Evolutionary conservation across 139 green algal genomes (phyloP).

Genomic region (Dunaliella primolecta): DNA sequence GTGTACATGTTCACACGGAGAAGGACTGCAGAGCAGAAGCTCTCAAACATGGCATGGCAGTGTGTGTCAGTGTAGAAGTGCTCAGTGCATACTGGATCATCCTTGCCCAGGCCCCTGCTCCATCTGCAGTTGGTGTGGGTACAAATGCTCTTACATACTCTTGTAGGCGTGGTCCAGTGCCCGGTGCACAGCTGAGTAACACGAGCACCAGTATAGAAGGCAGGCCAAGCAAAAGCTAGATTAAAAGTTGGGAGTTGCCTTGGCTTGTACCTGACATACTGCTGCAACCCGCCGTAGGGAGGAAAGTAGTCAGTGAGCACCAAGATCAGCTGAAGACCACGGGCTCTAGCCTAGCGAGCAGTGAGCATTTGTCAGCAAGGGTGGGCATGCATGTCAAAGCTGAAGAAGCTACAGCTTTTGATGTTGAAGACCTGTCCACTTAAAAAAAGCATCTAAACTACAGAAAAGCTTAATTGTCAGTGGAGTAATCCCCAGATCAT

Average conservation of each 20-base stretch:
- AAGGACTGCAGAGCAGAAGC: not conserved
- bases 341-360: constrained; percentile 17
- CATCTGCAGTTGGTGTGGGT: not conserved
- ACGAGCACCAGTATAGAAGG: not conserved
- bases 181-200: not conserved
- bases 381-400: not conserved
- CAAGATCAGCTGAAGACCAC: constrained; percentile 51
- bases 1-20: not conserved
- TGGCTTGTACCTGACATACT: constrained; percentile 63
- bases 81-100: not conserved
- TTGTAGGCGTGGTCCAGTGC: too few relatives aligned
- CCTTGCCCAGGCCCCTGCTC: not conserved
- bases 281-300: constrained; percentile 72
- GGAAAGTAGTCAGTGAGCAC: constrained; percentile 71
- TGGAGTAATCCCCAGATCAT: too few relatives aligned
- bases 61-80: constrained; percentile 23
- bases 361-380: constrained; percentile 20
- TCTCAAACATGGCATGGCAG: constrained; percentile 10
- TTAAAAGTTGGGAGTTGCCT: not conserved
- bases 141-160: not conserved
- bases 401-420: not conserved
- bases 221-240: not conserved
- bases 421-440: not conserved
- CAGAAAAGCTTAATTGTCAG: too few relatives aligned
- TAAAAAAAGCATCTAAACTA: constrained; percentile 3